Conservation (phyloP, 2,329 filamentous ascomycete genomes). For the Pseudocercospora musae region DNA sequence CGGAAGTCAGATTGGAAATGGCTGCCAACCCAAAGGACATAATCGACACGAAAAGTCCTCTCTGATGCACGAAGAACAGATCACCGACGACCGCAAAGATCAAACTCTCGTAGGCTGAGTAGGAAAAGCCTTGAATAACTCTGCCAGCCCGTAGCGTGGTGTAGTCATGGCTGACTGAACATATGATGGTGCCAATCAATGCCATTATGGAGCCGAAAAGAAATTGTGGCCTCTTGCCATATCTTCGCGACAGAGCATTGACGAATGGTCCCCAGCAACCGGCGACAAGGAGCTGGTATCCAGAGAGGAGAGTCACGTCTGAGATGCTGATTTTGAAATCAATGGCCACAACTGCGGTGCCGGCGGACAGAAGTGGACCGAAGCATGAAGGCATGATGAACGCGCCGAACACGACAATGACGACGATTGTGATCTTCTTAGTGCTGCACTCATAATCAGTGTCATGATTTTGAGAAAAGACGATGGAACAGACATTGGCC, state of each 20-base stretch:
- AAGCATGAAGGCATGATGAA: not conserved
- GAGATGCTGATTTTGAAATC: not conserved
- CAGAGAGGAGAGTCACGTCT: not conserved
- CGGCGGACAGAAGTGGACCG: not conserved
- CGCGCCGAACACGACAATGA: not conserved
- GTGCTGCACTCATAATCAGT: constrained; percentile 44
- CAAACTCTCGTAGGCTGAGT: not conserved
- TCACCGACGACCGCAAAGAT: not conserved
- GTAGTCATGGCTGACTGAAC: not conserved
- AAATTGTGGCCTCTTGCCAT: not conserved
- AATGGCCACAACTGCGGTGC: not conserved
- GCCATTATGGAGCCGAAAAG: not conserved
- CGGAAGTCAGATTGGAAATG: not conserved
- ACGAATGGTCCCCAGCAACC: not conserved
- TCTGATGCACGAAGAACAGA: not conserved
- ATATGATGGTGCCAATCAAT: not conserved
- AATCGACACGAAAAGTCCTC: not conserved
- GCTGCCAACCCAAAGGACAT: not conserved
- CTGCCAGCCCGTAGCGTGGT: not conserved
- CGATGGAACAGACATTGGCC: constrained; percentile 57
- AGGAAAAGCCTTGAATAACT: not conserved
- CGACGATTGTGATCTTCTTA: not conserved
- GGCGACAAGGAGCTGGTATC: not conserved
- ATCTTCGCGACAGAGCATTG: not conserved
- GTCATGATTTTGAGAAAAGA: constrained; percentile 47